Evolutionary conservation across 2,329 filamentous ascomycete genomes (phyloP).

Genomic region (Sporothrix mexicana): DNA sequence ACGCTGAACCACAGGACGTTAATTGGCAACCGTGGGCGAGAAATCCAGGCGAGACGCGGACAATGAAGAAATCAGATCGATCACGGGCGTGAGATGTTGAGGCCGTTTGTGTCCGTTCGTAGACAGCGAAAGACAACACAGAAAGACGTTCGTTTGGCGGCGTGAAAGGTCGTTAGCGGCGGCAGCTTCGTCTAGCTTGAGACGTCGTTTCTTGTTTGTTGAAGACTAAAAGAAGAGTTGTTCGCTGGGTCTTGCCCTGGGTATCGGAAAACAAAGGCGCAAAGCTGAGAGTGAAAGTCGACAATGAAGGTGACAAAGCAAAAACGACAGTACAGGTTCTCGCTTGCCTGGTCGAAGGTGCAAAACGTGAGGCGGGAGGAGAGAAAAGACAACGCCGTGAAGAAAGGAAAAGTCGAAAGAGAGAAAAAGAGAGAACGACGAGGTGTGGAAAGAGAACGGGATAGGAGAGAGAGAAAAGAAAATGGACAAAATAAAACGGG

Average conservation of each 20-base stretch:
- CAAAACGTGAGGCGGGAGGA: not conserved
- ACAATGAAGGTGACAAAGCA: not conserved
- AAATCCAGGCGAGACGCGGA: not conserved
- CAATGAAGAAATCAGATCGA: not conserved
- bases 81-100: not conserved
- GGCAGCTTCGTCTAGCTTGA: constrained; percentile 14
- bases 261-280: constrained; percentile 18
- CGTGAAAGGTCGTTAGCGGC: constrained; percentile 25
- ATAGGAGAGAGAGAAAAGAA: not conserved
- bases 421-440: too few relatives aligned
- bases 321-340: constrained; percentile 10
- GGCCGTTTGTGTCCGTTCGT: not conserved
- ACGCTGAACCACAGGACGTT: not conserved
- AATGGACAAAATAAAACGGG: constrained; percentile 12
- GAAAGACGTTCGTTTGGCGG: constrained; percentile 7
- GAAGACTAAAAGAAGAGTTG: not conserved
- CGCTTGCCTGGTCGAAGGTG: not conserved
- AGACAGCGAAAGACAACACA: not conserved
- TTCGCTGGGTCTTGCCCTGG: constrained; percentile 18
- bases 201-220: not conserved
- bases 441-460: constrained; percentile 23
- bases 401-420: not conserved
- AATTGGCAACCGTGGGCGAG: not conserved
- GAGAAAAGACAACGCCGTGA: constrained; percentile 11
- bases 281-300: constrained; percentile 13